Conservation (phyloP, 495 filamentous ascomycete species). For the Chaetomium cochliodes region DNA sequence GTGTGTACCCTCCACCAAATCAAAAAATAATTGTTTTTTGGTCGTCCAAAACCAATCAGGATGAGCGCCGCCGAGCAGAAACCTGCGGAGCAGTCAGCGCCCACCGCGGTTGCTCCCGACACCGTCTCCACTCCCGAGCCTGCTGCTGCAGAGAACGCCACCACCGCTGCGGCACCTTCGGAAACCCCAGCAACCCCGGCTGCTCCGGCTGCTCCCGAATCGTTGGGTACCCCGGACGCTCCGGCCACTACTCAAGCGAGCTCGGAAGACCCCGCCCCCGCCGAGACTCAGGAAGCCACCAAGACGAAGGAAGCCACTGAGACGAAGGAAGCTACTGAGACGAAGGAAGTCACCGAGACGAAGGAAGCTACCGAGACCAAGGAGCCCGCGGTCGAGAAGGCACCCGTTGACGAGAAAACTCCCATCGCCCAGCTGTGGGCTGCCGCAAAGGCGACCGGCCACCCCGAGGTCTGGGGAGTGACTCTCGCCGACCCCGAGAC, state of each 20-base stretch:
- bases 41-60: background rate
- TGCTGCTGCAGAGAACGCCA: background rate
- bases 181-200: background rate
- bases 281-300: background rate
- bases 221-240: background rate
- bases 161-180: background rate
- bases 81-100: background rate
- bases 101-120: background rate
- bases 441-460: slow-evolving; percentile 36
- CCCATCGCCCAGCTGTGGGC: slow-evolving; percentile 41
- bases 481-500: slow-evolving; percentile 50
- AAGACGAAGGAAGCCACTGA: too few relatives aligned
- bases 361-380: slow-evolving; percentile 6
- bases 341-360: too few relatives aligned
- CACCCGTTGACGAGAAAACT: slow-evolving; percentile 6
- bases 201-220: background rate
- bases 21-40: background rate
- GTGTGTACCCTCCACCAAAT: background rate
- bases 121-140: background rate
- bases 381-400: background rate
- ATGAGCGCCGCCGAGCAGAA: slow-evolving; percentile 4
- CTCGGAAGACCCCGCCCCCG: background rate
- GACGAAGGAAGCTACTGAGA: background rate
- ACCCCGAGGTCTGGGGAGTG: slow-evolving; percentile 81
- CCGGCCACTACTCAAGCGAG: background rate